Evolutionary conservation across 2,329 filamentous ascomycete species (phyloP), one percentile per base, ranked within the genome.

Genomic region (Meredithiella fracta): DNA sequence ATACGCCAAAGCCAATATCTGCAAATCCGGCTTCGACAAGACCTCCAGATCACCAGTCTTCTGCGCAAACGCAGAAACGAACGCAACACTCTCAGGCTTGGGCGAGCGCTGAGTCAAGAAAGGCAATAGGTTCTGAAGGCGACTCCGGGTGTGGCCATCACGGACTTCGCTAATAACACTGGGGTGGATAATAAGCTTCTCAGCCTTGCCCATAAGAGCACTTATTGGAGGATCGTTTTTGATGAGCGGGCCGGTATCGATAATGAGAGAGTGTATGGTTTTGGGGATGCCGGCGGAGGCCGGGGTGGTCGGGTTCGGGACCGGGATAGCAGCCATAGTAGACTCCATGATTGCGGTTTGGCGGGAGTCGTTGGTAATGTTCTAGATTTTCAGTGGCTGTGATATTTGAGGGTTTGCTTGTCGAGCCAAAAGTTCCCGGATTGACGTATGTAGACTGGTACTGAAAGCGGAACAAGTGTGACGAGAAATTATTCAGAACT

Each of bases 171-270:
- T 77, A 29, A 97, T 74, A 56, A 98, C 88, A 6, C 85, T 82
- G 0, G 90, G 89, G 0, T 91, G 85, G 1, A 89, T 96, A 64
- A 89, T 80, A 44, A 96, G 75, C 58, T 77, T 73, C 64, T 92
- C 83, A 51, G 88, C 82, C 66, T 87, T 82, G 38, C 79, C 76
- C 53, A 95, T 73, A 9, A 98, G 79, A 0, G 85, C 87, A 49
- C 87, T 94, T 23, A 92, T 79, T 9, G 86, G 74, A 11, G 91
- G 88, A 61, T 92, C 84, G 70, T 96, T 96, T 66, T 91, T 91
- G 67, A 98, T 90, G 59, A 98, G 81, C 6, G 91, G 89, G 25
- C 90, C 91, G 2, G 92, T 85, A 66, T 98, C 92, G 62, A 98
- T 77, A 26, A 97, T 78, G 53, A 97, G 79, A 55, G 83, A 85